These are phyloP conservation scores for Austroboletus eburneus DNA, from an alignment of 768 basidiomycete species.

Conservation along the genomic window DNA sequence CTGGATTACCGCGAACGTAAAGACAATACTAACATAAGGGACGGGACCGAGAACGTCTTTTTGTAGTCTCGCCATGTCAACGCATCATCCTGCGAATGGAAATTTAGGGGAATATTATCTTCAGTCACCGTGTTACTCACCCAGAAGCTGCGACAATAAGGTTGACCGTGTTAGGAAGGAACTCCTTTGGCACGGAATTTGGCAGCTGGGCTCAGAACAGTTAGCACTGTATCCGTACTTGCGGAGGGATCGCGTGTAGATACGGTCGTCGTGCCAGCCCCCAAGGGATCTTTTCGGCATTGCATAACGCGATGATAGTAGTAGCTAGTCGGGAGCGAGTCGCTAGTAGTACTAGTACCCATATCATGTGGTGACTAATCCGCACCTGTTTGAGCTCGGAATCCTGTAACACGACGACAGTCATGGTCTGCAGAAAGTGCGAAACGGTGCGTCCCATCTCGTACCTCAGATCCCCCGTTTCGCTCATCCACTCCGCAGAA, in stretches of 20 bases:
- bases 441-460: constrained; percentile 50
- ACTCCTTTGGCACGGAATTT: not conserved
- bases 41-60: constrained; percentile 28
- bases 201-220: constrained; percentile 3
- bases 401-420: constrained; percentile 5
- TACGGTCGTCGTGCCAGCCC: not conserved
- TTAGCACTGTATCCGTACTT: not conserved
- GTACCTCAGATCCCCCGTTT: constrained; percentile 3
- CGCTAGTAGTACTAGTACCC: too few relatives aligned
- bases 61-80: constrained; percentile 35
- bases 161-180: constrained; percentile 22
- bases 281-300: too few relatives aligned
- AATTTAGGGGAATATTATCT: constrained; percentile 5
- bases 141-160: constrained; percentile 28
- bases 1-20: constrained; percentile 19
- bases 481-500: constrained; percentile 46
- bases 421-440: constrained; percentile 88
- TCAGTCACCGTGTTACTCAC: constrained; percentile 18
- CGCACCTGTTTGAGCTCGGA: not conserved
- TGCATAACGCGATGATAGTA: too few relatives aligned
- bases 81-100: constrained; percentile 24
- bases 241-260: not conserved
- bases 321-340: not conserved
- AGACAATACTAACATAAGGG: constrained; percentile 26
- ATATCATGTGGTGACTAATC: constrained; percentile 17